Evolutionary conservation across 164 flowering plant species (phyloP).

Genomic region (Magnolia kwangsiensis): DNA sequence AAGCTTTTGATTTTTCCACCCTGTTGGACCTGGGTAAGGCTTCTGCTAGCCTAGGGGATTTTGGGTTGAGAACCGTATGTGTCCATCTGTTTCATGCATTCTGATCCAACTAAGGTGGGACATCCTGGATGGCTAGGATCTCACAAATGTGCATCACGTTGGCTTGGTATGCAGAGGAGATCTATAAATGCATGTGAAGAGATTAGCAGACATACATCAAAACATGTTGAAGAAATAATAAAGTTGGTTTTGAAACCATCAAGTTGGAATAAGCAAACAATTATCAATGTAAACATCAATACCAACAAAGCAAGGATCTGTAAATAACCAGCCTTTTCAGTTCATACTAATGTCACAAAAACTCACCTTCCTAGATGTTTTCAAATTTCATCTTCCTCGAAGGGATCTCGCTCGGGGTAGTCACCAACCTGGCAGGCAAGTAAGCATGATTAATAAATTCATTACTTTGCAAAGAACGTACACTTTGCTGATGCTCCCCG

Average conservation of each 20-base stretch:
- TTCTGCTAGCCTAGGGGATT: no score
- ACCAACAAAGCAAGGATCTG: background rate
- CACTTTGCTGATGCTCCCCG: no score
- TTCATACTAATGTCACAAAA: background rate
- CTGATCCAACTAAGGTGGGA: no score
- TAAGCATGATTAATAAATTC: background rate
- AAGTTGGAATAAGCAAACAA: background rate
- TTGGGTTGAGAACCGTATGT: no score
- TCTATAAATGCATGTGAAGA: no score
- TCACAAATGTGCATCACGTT: no score
- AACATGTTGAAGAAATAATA: background rate
- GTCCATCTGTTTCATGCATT: no score
- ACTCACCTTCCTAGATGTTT: background rate
- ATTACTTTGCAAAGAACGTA: background rate
- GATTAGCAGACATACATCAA: background rate
- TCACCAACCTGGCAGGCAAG: conserved; percentile 55
- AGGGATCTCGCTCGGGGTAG: conserved; percentile 58
- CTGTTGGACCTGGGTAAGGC: no score
- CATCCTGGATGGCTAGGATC: no score
- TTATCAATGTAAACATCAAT: background rate
- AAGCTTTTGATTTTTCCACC: no score
- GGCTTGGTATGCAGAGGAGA: no score
- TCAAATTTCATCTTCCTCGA: conserved; percentile 65
- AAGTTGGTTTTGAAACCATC: background rate
- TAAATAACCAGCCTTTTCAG: background rate